Evolutionary conservation across 176 grass and related monocot species (phyloP).

Genomic region (Juncus effusus): DNA sequence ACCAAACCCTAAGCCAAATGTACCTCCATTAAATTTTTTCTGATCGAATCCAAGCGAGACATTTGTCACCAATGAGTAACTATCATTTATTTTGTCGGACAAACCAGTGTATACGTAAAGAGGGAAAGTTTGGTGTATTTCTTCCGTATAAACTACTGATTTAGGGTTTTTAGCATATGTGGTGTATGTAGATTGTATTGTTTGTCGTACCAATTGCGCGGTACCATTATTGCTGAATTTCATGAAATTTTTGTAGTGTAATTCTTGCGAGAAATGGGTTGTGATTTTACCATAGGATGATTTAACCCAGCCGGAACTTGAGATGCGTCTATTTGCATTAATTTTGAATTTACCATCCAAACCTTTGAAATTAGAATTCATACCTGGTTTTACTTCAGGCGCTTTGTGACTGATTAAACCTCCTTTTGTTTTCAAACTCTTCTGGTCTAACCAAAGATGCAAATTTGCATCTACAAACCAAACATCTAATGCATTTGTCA

Average conservation of each 20-base stretch:
- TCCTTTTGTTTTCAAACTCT: constrained; percentile 32
- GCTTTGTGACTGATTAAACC: constrained; percentile 36
- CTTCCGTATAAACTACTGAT: constrained; percentile 6
- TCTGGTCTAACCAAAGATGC: constrained; percentile 56
- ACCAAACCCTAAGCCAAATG: constrained; percentile 6
- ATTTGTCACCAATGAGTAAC: constrained; percentile 34
- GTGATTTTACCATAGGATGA: constrained; percentile 42
- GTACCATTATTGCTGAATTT: constrained; percentile 30
- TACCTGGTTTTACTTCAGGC: not conserved
- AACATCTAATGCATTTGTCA: constrained; percentile 38
- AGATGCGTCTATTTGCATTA: constrained; percentile 28
- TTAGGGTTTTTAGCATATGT: constrained; percentile 22
- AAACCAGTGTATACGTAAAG: constrained; percentile 45
- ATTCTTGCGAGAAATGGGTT: constrained; percentile 42
- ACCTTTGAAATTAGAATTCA: constrained; percentile 27
- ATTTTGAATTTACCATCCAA: constrained; percentile 42
- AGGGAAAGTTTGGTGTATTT: constrained; percentile 38
- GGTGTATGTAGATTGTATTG: constrained; percentile 29
- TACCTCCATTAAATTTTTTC: constrained; percentile 31
- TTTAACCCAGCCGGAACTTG: constrained; percentile 47
- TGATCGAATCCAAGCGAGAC: constrained; percentile 34
- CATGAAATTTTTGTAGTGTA: constrained; percentile 39
- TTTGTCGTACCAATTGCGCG: constrained; percentile 45
- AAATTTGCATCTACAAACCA: constrained; percentile 61
- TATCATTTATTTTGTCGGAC: constrained; percentile 36